Evolutionary conservation across 805 yeast species (phyloP).

Genomic region (Schwanniomyces polymorphus): DNA sequence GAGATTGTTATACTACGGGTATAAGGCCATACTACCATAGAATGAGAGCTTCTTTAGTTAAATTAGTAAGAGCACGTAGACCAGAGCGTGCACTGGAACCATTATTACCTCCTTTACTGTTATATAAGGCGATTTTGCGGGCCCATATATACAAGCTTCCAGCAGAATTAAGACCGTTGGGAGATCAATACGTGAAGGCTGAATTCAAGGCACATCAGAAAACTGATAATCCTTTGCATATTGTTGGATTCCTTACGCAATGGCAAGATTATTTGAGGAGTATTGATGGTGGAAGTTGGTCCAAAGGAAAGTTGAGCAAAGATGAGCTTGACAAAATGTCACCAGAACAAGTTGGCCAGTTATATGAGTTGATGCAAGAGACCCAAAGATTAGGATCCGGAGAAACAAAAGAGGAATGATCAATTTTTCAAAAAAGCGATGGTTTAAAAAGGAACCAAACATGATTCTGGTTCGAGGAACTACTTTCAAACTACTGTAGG

Average conservation of each 20-base stretch:
- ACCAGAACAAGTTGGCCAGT: slow-evolving; percentile 85
- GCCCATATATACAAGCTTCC: slow-evolving; percentile 73
- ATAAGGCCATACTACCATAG: too few species aligned
- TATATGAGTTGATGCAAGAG: slow-evolving; percentile 76
- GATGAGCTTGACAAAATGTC: slow-evolving; percentile 77
- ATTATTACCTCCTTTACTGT: slow-evolving; percentile 75
- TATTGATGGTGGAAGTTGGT: slow-evolving; percentile 50
- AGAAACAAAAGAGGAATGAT: not conserved
- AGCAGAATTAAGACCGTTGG: slow-evolving; percentile 67
- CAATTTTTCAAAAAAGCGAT: too few species aligned
- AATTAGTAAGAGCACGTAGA: slow-evolving; percentile 40
- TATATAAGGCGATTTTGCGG: slow-evolving; percentile 78
- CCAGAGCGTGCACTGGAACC: slow-evolving; percentile 42
- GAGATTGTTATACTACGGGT: too few species aligned
- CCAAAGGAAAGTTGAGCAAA: slow-evolving; percentile 51
- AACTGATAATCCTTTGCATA: slow-evolving; percentile 87
- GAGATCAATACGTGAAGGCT: slow-evolving; percentile 84
- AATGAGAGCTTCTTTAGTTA: slow-evolving; percentile 37
- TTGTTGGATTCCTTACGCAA: slow-evolving; percentile 87
- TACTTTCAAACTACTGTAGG: too few species aligned
- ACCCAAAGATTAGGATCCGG: slow-evolving; percentile 40
- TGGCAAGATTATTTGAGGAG: slow-evolving; percentile 85
- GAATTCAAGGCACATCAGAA: slow-evolving; percentile 85
- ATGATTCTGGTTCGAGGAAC: too few species aligned
- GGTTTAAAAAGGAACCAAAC: too few species aligned